Conservation (phyloP, 2,329 filamentous ascomycete genomes). For the Paracamarosporium sp. region DNA sequence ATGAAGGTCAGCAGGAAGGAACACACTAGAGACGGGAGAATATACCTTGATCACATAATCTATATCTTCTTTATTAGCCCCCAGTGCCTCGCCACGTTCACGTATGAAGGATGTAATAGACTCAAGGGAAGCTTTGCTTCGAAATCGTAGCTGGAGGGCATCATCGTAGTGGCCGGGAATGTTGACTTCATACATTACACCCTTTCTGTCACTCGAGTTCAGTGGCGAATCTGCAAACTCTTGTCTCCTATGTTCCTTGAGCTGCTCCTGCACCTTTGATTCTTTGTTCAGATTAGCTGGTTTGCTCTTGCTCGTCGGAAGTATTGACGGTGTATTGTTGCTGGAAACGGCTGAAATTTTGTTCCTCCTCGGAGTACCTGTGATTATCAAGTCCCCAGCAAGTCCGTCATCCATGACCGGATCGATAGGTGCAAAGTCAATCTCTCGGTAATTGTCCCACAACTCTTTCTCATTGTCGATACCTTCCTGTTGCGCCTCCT, state of each 20-base stretch:
- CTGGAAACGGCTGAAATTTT: neutral
- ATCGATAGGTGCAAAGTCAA: slow-evolving; percentile 31
- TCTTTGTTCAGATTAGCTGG: neutral
- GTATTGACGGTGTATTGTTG: neutral
- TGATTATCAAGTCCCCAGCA: slow-evolving; percentile 25
- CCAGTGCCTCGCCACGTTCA: slow-evolving; percentile 7
- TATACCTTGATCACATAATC: slow-evolving; percentile 11
- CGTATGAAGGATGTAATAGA: slow-evolving; percentile 14
- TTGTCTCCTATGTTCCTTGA: neutral
- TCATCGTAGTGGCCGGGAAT: slow-evolving; percentile 15
- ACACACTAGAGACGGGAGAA: neutral
- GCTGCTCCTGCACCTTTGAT: neutral
- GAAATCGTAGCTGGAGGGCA: slow-evolving; percentile 2
- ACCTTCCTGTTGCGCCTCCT: slow-evolving; percentile 13
- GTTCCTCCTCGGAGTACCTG: slow-evolving; percentile 12
- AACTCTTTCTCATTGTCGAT: neutral
- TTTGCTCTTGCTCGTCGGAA: too few relatives aligned
- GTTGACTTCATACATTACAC: slow-evolving; percentile 8
- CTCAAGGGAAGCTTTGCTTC: neutral
- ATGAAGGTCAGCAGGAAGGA: neutral
- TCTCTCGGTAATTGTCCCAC: slow-evolving; percentile 17
- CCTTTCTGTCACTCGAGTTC: neutral
- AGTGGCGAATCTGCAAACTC: neutral
- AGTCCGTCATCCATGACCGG: slow-evolving; percentile 16
- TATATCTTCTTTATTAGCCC: slow-evolving; percentile 14